These are phyloP conservation scores for Globisporangium iwayamae DNA, from an alignment of 352 stramenopile genomes.

Conservation along the genomic window DNA sequence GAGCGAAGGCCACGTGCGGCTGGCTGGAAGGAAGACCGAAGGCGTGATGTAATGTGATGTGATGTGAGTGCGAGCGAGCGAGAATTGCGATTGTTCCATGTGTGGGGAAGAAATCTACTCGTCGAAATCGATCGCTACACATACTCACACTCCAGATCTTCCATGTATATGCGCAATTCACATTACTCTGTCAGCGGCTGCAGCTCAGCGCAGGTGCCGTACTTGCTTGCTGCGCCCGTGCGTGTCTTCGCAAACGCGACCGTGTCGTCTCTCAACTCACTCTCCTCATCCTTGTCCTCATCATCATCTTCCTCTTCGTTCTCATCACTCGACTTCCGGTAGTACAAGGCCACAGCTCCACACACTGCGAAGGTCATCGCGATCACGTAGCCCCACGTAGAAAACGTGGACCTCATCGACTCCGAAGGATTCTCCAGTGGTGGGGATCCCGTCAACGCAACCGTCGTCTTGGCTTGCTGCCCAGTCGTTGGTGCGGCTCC, in stretches of 20 bases:
- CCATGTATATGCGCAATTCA: neutral
- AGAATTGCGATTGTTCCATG: too few relatives aligned
- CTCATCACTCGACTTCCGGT: neutral
- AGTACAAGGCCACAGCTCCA: neutral
- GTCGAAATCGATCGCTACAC: too few relatives aligned
- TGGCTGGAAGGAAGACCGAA: too few relatives aligned
- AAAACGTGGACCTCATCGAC: neutral
- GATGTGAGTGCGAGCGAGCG: too few relatives aligned
- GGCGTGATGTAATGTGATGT: too few relatives aligned
- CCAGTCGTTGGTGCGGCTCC: neutral
- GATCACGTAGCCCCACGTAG: neutral
- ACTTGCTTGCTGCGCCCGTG: neutral
- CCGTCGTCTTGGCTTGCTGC: neutral
- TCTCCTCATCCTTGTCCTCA: too few relatives aligned
- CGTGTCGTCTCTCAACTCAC: neutral
- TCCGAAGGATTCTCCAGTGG: neutral
- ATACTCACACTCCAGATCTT: too few relatives aligned
- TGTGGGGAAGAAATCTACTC: too few relatives aligned
- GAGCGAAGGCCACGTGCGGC: too few relatives aligned
- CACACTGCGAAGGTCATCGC: slow-evolving; percentile 4
- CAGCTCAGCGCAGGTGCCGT: neutral
- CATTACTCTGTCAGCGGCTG: neutral
- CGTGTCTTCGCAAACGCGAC: neutral
- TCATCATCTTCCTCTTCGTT: neutral
- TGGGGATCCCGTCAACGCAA: neutral